phyloP scores from a whole-genome alignment of 441 rosid genomes.

The Omphalea diandra region DNA sequence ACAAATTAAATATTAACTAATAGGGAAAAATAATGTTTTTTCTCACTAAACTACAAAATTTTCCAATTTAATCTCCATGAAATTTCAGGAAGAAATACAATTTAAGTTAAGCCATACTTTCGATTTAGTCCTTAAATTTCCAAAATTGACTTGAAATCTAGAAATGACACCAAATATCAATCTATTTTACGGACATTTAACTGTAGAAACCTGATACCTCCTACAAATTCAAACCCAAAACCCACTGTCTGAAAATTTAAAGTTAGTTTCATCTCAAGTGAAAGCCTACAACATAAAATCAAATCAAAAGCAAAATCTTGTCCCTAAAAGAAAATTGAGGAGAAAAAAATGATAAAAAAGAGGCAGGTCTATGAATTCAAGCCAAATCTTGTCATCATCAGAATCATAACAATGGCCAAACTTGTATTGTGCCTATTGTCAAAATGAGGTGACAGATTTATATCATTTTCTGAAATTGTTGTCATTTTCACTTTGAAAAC shows the following conservation, averaged over 20 bases:
- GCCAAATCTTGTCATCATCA: background rate
- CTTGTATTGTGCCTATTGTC: too few relatives aligned
- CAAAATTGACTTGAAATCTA: background rate
- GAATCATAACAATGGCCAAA: background rate
- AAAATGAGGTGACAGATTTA: too few relatives aligned
- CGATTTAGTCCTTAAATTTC: background rate
- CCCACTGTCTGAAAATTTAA: too few relatives aligned
- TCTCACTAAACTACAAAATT: background rate
- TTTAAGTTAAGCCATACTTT: background rate
- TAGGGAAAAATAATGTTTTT: too few relatives aligned
- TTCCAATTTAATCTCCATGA: background rate
- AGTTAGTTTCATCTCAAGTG: background rate
- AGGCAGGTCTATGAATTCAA: background rate
- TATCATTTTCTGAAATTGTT: too few relatives aligned
- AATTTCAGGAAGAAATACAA: background rate
- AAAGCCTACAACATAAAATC: background rate
- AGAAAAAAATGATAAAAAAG: background rate
- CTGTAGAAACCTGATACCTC: background rate
- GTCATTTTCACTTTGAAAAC: too few relatives aligned
- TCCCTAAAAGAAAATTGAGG: background rate
- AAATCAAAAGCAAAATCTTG: slow-evolving; percentile 1
- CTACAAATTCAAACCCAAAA: background rate
- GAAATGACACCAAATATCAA: background rate
- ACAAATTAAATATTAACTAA: background rate
- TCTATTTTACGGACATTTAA: background rate